These are phyloP conservation scores for Filobasidium floriforme DNA, from an alignment of 768 basidiomycete species.

Conservation along the genomic window DNA sequence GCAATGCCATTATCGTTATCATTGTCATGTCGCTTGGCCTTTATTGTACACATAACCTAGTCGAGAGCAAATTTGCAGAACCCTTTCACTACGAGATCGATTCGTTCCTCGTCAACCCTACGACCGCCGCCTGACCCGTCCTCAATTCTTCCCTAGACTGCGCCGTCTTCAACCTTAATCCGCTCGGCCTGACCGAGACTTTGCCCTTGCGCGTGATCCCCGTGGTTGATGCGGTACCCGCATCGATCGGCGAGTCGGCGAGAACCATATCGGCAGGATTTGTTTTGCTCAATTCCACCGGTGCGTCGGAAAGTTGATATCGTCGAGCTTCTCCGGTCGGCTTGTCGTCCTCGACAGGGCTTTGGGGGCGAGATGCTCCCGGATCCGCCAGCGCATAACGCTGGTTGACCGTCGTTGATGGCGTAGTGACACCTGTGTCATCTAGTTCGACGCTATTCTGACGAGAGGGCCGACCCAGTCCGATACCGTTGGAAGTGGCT, in stretches of 20 bases:
- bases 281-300: neutral
- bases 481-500: neutral
- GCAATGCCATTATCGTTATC: no score
- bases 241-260: neutral
- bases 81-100: no score
- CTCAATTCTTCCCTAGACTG: neutral
- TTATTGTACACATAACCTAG: no score
- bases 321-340: neutral
- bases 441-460: neutral
- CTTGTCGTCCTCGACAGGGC: neutral
- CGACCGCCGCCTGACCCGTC: neutral
- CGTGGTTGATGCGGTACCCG: neutral
- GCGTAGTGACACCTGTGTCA: neutral
- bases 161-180: neutral
- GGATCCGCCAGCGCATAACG: constrained; percentile 1
- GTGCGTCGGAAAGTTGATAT: constrained; percentile 3
- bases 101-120: neutral
- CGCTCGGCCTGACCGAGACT: neutral
- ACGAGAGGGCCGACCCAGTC: constrained; percentile 1
- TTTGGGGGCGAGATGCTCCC: neutral
- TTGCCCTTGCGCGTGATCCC: neutral
- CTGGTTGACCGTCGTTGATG: neutral
- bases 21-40: no score
- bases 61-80: no score
- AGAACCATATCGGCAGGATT: neutral